A percentile compares a stretch with the other conserved stretches of the same genome.
phyloP scores from a whole-genome alignment of 1,139 yeast genomes.

The Magnusiomyces paraingens region DNA sequence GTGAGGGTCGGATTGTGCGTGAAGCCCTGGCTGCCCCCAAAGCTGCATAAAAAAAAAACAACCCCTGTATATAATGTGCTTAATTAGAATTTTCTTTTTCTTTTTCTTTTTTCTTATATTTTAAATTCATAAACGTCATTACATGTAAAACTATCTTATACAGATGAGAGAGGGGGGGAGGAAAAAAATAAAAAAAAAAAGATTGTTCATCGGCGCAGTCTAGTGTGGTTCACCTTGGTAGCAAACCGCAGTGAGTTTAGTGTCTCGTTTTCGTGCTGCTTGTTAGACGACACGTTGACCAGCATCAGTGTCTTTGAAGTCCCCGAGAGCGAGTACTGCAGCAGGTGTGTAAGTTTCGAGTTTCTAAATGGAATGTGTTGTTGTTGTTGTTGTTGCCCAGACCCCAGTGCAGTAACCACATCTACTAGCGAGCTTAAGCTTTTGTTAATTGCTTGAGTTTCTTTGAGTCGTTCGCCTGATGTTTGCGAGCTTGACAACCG shows the following conservation, averaged over 20 bases:
- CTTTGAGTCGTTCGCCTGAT: constrained; percentile 72
- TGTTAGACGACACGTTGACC: constrained; percentile 75
- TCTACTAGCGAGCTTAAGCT: constrained; percentile 87
- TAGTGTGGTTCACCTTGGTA: constrained; percentile 45
- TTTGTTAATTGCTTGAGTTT: constrained; percentile 85
- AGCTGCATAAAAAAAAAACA: no score
- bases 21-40: no score
- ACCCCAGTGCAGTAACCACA: constrained; percentile 73
- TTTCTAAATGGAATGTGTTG: constrained; percentile 47
- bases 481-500: constrained; percentile 62
- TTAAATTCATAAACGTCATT: background rate
- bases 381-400: constrained; percentile 13
- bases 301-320: constrained; percentile 89
- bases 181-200: no score
- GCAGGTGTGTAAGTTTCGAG: constrained; percentile 63
- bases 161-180: no score
- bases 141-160: no score
- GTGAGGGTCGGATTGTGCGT: no score
- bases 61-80: no score
- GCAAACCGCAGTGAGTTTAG: constrained; percentile 86
- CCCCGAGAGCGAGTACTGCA: constrained; percentile 82
- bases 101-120: no score
- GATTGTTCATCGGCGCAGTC: constrained; percentile 3
- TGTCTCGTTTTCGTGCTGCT: constrained; percentile 63
- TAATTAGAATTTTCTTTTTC: no score